Conservation (phyloP, 106 monocot genomes). For the Vanilla planifolia region DNA sequence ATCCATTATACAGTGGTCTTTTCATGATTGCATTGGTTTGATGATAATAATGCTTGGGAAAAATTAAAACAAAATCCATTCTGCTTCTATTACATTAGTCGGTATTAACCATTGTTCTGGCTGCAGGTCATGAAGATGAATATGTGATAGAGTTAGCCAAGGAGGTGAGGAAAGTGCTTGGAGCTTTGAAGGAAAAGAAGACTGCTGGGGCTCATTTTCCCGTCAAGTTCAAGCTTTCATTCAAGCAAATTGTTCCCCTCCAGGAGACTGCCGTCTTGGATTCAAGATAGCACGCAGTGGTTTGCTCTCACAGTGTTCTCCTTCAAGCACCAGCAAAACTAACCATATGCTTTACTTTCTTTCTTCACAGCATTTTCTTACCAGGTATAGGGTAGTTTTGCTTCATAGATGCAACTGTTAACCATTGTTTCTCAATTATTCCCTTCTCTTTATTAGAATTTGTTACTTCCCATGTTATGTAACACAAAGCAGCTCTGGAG, state of each 20-base stretch:
- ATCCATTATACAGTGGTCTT: background rate
- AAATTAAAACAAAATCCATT: background rate
- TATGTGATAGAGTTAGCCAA: conserved; percentile 44
- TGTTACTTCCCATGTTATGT: background rate
- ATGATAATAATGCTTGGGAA: background rate
- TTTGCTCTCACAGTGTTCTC: background rate
- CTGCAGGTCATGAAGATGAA: conserved; percentile 61
- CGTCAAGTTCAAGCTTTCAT: background rate
- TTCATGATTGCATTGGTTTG: background rate
- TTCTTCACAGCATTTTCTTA: background rate
- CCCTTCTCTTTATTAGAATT: too few relatives aligned
- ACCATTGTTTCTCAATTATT: background rate
- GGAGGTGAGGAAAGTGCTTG: conserved; percentile 59
- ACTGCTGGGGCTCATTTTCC: background rate
- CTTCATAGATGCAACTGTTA: background rate
- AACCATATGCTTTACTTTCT: background rate
- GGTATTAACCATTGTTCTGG: background rate
- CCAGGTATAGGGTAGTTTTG: background rate
- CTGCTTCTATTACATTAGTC: background rate
- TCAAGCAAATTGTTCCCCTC: background rate
- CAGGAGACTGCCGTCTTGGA: background rate
- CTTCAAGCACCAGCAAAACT: background rate
- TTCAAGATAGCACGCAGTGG: background rate
- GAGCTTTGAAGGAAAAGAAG: conserved; percentile 3
- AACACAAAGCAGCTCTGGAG: background rate